Base-by-base conservation (phyloP, 768 basidiomycete species). In the Hemileccinum impolitum region DNA sequence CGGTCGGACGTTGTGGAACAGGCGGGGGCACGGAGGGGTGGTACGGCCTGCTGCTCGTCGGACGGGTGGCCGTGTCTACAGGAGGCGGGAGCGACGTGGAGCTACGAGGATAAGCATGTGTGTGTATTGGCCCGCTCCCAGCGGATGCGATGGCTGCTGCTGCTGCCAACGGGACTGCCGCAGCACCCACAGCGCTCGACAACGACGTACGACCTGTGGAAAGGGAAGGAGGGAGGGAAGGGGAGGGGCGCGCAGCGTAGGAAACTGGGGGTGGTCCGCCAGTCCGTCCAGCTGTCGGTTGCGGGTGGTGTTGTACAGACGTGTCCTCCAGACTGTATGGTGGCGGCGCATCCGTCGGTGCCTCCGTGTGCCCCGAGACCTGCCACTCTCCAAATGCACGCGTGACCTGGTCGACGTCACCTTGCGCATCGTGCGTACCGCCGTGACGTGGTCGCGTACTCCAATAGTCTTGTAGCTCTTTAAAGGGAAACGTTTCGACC, bases 391-490 rank as follows among this genome's bases (percentile, higher is more conserved):
- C 67, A 54, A 80, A 78, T 4, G 65, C 45, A 30, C 56, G 48
- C 25, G 48, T 60, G 14, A 59, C 59, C 30, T 36, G 54, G 36
- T 55, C 55, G 43, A 48, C 51, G 64, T 50, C 73, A 65, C 6
- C 66, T 60, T 23, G 46, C 54, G 23, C 6, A 23, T 53, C 35
- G 14, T 23, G 46, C 54, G 23, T 23, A 23, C 54, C 35, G 14
- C 17, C 84, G 50, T 78, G 82, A 42, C 67, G 74, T 17, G 87
- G 85, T 6, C 84, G 70, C 31, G 76, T 72, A 9, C 76, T 62
- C 87, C 86, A 90, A 60, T 86, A 90, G 59, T 89, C 85, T 52
- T 85, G 77, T 10, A 90, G 62, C 55, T 88, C 86, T 50, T 88
- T 86, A 28, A 73, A 67, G 0, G 87, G 85, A 51, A 89, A 82